Conservation (phyloP, 768 basidiomycete genomes). For the Russula vinacea region DNA sequence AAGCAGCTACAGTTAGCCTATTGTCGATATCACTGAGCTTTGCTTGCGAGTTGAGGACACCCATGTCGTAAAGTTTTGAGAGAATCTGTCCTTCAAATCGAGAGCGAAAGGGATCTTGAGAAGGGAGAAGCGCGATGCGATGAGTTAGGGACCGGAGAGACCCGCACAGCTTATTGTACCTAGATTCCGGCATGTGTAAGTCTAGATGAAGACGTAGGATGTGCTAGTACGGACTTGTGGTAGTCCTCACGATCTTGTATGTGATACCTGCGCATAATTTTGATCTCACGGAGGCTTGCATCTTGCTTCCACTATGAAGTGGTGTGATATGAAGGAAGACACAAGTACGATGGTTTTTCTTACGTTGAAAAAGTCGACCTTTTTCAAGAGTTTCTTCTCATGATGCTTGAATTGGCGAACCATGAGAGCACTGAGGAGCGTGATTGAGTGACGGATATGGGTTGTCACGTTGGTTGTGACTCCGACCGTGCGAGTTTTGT, state of each 20-base stretch:
- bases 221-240: conserved; percentile 59
- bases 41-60: conserved; percentile 78
- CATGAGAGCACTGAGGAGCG: conserved; percentile 41
- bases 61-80: conserved; percentile 96
- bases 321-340: background rate
- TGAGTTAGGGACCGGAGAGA: conserved; percentile 82
- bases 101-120: conserved; percentile 82
- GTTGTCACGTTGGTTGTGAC: conserved; percentile 28
- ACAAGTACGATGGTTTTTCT: conserved; percentile 2
- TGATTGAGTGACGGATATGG: conserved; percentile 9
- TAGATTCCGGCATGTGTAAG: conserved; percentile 32
- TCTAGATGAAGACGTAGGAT: conserved; percentile 5
- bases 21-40: conserved; percentile 93
- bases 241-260: conserved; percentile 93
- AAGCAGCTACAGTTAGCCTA: conserved; percentile 92
- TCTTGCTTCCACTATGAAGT: conserved; percentile 88
- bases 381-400: conserved; percentile 91
- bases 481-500: conserved; percentile 31
- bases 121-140: conserved; percentile 79
- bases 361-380: conserved; percentile 95
- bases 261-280: conserved; percentile 93
- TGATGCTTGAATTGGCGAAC: conserved; percentile 95
- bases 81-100: conserved; percentile 85
- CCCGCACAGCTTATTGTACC: conserved; percentile 95
- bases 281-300: conserved; percentile 84